Conservation (phyloP, 1,284 basidiomycete genomes). For the Mycena sp. region DNA sequence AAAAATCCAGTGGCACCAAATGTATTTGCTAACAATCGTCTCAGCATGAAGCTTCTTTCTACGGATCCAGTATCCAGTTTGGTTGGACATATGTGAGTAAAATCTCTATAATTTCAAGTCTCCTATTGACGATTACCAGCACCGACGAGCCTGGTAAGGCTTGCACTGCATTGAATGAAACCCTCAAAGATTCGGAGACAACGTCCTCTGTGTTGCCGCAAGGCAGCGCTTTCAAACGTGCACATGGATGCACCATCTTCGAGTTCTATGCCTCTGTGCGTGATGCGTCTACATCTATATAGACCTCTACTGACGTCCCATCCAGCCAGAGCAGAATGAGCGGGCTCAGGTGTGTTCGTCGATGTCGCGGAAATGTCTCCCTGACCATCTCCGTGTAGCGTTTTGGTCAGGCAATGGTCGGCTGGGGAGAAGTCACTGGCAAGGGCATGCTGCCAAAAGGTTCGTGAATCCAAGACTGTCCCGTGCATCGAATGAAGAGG, state of each 20-base stretch:
- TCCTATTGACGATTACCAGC: conserved; percentile 34
- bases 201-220: conserved; percentile 30
- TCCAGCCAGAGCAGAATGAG: conserved; percentile 1
- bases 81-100: conserved; percentile 10
- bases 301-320: background rate
- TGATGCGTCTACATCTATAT: too few relatives aligned
- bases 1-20: conserved; percentile 21
- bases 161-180: conserved; percentile 35
- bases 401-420: conserved; percentile 42
- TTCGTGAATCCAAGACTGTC: conserved; percentile 11
- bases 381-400: conserved; percentile 16
- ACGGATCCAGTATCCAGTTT: background rate
- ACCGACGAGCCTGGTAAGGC: conserved; percentile 41
- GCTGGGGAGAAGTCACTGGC: conserved; percentile 39
- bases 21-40: conserved; percentile 21
- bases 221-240: conserved; percentile 36
- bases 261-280: too few relatives aligned
- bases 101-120: conserved; percentile 44
- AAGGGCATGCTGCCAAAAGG: conserved; percentile 38
- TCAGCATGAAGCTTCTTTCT: conserved; percentile 12
- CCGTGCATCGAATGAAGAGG: too few relatives aligned
- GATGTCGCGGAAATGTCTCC: too few relatives aligned
- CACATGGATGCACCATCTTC: conserved; percentile 33
- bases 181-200: conserved; percentile 36
- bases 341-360: conserved; percentile 4